phyloP scores from a whole-genome alignment of 176 grass and related monocot genomes.

The Hsuehochloa calcarea region DNA sequence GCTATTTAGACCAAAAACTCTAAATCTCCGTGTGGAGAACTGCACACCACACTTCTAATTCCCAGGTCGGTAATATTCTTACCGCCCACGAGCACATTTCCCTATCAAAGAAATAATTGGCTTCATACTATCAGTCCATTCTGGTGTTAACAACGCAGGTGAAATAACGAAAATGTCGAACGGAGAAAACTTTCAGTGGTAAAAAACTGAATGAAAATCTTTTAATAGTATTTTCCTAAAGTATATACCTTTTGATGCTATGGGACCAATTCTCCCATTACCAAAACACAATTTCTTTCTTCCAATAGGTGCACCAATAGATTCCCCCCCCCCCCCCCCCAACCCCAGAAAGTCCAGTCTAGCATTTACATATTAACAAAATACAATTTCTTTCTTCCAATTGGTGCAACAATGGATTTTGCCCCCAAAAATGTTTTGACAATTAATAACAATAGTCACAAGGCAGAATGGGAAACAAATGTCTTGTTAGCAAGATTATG shows the following conservation, averaged over 20 bases:
- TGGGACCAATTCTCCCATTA: too few species aligned
- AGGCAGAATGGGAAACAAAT: not conserved
- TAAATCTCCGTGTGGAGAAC: not conserved
- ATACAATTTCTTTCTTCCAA: constrained; percentile 1
- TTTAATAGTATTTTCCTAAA: too few species aligned
- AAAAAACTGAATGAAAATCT: too few species aligned
- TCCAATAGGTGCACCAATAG: not conserved
- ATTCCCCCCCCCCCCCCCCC: too few species aligned
- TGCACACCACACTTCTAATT: not conserved
- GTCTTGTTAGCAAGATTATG: constrained; percentile 35
- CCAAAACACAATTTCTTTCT: not conserved
- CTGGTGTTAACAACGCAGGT: too few species aligned
- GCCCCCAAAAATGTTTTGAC: not conserved
- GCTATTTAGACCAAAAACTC: too few species aligned
- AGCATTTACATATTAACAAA: not conserved
- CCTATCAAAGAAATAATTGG: too few species aligned
- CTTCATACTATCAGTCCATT: too few species aligned
- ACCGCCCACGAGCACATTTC: not conserved
- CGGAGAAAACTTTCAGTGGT: too few species aligned
- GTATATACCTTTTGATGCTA: too few species aligned
- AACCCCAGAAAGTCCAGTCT: too few species aligned
- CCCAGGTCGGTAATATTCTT: not conserved
- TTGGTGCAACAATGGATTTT: not conserved
- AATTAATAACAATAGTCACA: not conserved
- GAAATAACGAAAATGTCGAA: too few species aligned